Conservation (phyloP, 164 flowering plant species). For the Akebia trifoliata region DNA sequence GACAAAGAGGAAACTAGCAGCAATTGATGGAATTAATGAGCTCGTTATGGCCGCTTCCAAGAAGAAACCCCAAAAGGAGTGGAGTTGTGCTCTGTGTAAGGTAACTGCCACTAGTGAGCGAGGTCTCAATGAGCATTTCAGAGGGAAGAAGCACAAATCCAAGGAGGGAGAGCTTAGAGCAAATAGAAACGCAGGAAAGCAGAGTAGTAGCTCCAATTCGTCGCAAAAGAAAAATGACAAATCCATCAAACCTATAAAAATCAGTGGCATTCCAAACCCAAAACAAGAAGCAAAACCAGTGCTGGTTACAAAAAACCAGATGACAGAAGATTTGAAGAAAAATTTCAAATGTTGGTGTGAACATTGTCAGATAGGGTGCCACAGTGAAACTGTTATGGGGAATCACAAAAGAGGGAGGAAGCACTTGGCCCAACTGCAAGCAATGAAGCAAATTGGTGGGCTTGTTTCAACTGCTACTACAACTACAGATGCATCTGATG, state of each 20-base stretch:
- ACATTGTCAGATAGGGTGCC: slow-evolving; percentile 18
- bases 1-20: slow-evolving; percentile 16
- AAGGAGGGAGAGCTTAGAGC: slow-evolving; percentile 20
- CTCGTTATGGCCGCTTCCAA: neutral
- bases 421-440: slow-evolving; percentile 15
- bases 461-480: slow-evolving; percentile 5
- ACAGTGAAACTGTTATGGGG: slow-evolving; percentile 10
- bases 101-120: slow-evolving; percentile 25
- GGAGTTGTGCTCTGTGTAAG: slow-evolving; percentile 32
- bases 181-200: neutral
- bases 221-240: slow-evolving; percentile 5
- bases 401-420: slow-evolving; percentile 18
- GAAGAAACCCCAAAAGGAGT: slow-evolving; percentile 21
- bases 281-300: neutral
- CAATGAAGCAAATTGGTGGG: slow-evolving; percentile 12
- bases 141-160: slow-evolving; percentile 33
- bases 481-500: neutral
- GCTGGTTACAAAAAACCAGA: slow-evolving; percentile 7
- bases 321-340: slow-evolving; percentile 5
- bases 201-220: neutral
- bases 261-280: neutral
- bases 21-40: slow-evolving; percentile 3
- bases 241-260: neutral
- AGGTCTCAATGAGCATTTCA: slow-evolving; percentile 24
- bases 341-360: slow-evolving; percentile 17